phyloP scores from a whole-genome alignment of 2,329 filamentous ascomycete species.

The Hypoxylon sp. region DNA sequence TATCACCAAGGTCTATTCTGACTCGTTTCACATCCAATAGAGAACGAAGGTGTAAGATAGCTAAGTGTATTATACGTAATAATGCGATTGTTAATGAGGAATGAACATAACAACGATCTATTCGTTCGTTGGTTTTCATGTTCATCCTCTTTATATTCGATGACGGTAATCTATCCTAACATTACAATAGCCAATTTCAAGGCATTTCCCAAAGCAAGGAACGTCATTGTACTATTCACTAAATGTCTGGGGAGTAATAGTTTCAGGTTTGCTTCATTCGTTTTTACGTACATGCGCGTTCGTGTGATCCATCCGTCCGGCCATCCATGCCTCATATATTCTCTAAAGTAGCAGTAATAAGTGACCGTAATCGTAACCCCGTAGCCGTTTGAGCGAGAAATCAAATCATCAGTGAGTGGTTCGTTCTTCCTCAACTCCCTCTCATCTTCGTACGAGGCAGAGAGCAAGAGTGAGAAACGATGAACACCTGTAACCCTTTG shows the following conservation, averaged over 20 bases:
- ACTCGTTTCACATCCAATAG: too few species aligned
- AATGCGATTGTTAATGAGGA: too few species aligned
- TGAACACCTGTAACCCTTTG: neutral
- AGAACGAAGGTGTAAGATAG: too few species aligned
- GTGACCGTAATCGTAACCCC: slow-evolving; percentile 16
- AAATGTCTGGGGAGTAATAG: neutral
- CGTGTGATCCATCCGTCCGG: slow-evolving; percentile 7
- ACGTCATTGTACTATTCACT: slow-evolving; percentile 9
- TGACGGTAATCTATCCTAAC: neutral
- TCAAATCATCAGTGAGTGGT: too few species aligned
- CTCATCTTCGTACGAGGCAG: neutral
- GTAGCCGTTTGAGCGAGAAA: neutral
- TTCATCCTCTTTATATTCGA: slow-evolving; percentile 10
- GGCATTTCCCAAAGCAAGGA: neutral
- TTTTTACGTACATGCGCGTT: slow-evolving; percentile 26
- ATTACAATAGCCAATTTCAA: neutral
- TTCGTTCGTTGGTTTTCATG: neutral
- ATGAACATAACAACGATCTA: too few species aligned
- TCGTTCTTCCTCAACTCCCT: neutral
- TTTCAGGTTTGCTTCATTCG: slow-evolving; percentile 3
- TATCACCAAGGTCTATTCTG: too few species aligned
- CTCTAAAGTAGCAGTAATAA: slow-evolving; percentile 4
- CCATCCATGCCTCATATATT: slow-evolving; percentile 7
- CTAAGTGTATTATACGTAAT: too few species aligned
- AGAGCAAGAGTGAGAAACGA: neutral